Evolutionary conservation across 176 grass and related monocot species (phyloP), one percentile per base, ranked within the genome.

Genomic region (Ensete ventricosum): DNA sequence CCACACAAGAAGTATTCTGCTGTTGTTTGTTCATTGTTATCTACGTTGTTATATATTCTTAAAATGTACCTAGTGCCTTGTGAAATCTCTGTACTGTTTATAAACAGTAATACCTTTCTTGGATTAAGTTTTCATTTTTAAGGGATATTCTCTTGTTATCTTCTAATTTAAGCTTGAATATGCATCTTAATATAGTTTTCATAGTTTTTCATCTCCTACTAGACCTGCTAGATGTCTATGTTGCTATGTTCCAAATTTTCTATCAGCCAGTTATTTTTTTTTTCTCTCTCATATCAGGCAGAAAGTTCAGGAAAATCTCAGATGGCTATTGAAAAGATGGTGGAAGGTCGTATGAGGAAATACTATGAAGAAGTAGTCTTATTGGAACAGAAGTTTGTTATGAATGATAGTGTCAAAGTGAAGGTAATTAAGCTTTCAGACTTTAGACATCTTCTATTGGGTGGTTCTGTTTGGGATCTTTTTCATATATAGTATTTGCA

Each of bases 291-390:
- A 19, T 82, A 27, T 62, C 79, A 99, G 95, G 95, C 95, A 51
- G 78, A 93, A 89, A 90, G 84, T 76, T 99, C 88, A 76, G 90
- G 90, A 69, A 99, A 99, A 76, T 81, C 95, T 14, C 88, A 89
- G 84, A 87, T 91, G 82, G 95, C 88, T 51, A 91, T 99, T 80
- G 95, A 99, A 72, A 99, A 94, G 80, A 99, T 99, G 95, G 90
- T 94, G 23, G 95, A 99, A 87, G 90, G 90, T 19, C 88, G 88
- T 78, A 74, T 99, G 63, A 89, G 86, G 73, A 94, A 99, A 76
- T 99, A 94, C 69, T 91, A 76, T 73, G 90, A 99, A 84, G 95
- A 99, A 72, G 84, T 99, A 73, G 95, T 94, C 43, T 84, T 99
- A 26, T 84, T 89, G 86, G 95, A 94, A 79, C 95, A 99, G 84